Evolutionary conservation across 192 early-diverging fungal genomes (phyloP), one percentile per base, ranked within the genome.

Genomic region (Lobosporangium transversale): DNA sequence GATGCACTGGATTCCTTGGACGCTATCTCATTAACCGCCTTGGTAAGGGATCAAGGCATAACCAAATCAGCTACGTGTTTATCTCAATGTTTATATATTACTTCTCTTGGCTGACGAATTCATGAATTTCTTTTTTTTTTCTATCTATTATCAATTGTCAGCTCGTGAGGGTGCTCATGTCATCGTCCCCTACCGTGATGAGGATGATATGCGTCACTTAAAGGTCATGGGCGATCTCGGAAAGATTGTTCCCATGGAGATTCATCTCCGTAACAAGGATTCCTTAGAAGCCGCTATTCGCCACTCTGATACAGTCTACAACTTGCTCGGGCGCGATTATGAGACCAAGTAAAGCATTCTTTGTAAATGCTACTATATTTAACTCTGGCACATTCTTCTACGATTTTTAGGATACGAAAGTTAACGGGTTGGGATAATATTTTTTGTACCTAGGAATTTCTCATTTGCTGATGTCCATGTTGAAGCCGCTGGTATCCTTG

Each of bases 221-320:
- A 95, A 92, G 87, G 85, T 92, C 17, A 94, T 91, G 80, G 97
- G 95, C 36, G 97, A 99, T 80, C 86, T 99, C 37, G 97, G 97
- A 47, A 92, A 96, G 85, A 89, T 99, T 44, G 86, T 96, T 30
- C 91, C 92, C 43, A 76, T 95, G 87, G 89, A 96, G 69, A 97
- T 96, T 79, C 93, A 97, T 73, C 70, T 97, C 40, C 89, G 91
- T 58, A 93, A 99, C 82, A 91, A 93, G 53, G 87, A 92, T 43
- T 86, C 88, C 66, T 88, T 99, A 60, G 85, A 85, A 30, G 92
- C 94, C 74, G 89, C 87, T 70, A 86, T 99, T 40, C 92, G 91
- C 62, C 92, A 99, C 83, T 95, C 94, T 26, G 97, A 99, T 68
- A 89, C 93, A 44, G 95, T 99, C 60, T 93, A 95, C 80, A 99